Conservation (phyloP, 1,284 basidiomycete species). For the Microbotryum saponariae region DNA sequence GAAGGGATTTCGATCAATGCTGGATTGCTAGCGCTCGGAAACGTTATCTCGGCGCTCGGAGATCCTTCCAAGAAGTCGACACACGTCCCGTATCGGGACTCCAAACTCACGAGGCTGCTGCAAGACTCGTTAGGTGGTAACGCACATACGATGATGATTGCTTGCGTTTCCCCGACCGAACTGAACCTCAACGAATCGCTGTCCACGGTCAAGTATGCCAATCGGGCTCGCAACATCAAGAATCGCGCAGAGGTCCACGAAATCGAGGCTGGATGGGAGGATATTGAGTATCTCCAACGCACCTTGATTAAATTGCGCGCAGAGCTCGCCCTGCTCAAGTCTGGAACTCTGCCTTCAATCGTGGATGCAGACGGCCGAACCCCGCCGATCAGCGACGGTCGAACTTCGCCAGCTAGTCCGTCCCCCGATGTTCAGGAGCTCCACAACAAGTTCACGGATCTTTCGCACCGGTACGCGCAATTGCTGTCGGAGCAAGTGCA, state of each 20-base stretch:
- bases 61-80: constrained; percentile 60
- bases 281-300: constrained; percentile 88
- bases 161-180: constrained; percentile 91
- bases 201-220: constrained; percentile 97
- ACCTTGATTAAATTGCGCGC: constrained; percentile 75
- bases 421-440: constrained; percentile 52
- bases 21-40: constrained; percentile 89
- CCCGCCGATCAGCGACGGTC: constrained; percentile 41
- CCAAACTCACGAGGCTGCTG: constrained; percentile 82
- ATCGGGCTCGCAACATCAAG: constrained; percentile 94
- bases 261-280: constrained; percentile 96
- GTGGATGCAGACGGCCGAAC: constrained; percentile 11
- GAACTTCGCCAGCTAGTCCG: too few relatives aligned
- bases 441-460: constrained; percentile 53
- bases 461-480: constrained; percentile 73
- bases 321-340: constrained; percentile 56
- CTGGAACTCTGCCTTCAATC: constrained; percentile 13
- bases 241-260: constrained; percentile 87
- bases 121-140: constrained; percentile 99
- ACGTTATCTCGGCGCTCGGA: constrained; percentile 96
- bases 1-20: constrained; percentile 98
- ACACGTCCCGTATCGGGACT: constrained; percentile 94
- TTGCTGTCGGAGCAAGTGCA: constrained; percentile 75
- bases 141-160: constrained; percentile 96
- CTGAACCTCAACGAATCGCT: constrained; percentile 92